Conservation (phyloP, 2,329 filamentous ascomycete species). For the Beauveria varroae region DNA sequence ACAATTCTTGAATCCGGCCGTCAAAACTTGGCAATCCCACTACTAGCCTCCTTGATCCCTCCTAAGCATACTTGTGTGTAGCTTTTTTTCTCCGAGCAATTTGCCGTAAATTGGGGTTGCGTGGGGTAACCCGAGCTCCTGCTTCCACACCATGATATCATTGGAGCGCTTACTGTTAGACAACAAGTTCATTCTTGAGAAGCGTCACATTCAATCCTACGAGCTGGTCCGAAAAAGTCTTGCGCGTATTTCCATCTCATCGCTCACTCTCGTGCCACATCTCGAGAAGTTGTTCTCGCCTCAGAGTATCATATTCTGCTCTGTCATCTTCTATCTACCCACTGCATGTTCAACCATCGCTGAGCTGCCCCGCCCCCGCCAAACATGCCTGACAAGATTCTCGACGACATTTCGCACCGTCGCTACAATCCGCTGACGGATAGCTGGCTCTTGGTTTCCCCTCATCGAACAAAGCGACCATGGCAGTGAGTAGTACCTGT, state of each 20-base stretch:
- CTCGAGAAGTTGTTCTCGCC: background rate
- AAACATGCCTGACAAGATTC: conserved; percentile 64
- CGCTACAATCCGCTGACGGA: conserved; percentile 88
- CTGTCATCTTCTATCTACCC: background rate
- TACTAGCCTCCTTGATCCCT: background rate
- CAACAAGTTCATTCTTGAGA: background rate
- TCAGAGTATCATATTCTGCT: background rate
- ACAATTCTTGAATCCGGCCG: background rate
- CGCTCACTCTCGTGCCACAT: background rate
- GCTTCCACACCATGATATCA: conserved; percentile 5
- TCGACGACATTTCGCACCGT: conserved; percentile 94
- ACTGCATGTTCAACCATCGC: background rate
- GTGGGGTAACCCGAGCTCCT: background rate
- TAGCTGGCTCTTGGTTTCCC: conserved; percentile 89
- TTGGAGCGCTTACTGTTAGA: conserved; percentile 11
- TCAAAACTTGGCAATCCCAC: no score
- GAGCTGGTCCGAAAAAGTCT: background rate
- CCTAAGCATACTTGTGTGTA: background rate
- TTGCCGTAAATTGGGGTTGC: conserved; percentile 6
- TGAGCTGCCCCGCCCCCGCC: conserved; percentile 13
- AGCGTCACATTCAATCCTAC: background rate
- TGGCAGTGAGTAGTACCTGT: conserved; percentile 71
- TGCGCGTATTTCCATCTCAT: background rate
- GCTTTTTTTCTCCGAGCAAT: conserved; percentile 1
- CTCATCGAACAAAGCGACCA: conserved; percentile 90